Percentiles rank a stretch among this genome's conserved stretches.
These are phyloP conservation scores for Leavenworthia alabamica DNA, from an alignment of 345 rosid species.

Conservation along the genomic window DNA sequence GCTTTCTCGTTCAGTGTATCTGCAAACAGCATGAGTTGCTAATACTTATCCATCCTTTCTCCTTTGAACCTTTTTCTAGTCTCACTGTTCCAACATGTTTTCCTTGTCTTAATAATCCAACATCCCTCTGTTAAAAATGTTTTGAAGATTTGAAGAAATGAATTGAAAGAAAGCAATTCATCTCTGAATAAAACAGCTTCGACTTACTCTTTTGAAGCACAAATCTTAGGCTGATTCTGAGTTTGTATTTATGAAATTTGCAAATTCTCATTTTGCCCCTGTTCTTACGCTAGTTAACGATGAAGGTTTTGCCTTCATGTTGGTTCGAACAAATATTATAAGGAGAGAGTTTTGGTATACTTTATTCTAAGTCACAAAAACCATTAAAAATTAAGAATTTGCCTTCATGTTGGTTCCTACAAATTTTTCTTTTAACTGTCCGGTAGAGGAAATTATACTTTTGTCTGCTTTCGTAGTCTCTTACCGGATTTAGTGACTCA, in stretches of 20 bases:
- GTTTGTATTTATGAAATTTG: background rate
- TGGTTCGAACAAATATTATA: background rate
- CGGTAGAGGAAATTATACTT: background rate
- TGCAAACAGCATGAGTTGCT: background rate
- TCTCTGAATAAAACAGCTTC: background rate
- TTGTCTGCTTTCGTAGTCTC: background rate
- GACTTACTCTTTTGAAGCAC: background rate
- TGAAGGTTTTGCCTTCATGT: background rate
- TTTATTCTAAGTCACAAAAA: too few relatives aligned
- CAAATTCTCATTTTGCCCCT: background rate
- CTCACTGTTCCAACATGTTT: slow-evolving; percentile 12
- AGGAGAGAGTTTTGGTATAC: too few relatives aligned
- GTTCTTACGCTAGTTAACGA: background rate
- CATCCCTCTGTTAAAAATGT: background rate
- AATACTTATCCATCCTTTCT: background rate
- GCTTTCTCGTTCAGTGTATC: slow-evolving; percentile 6
- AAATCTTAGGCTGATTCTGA: background rate
- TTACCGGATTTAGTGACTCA: background rate
- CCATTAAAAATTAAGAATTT: too few relatives aligned
- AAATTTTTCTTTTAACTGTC: too few relatives aligned
- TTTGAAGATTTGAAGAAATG: slow-evolving; percentile 1
- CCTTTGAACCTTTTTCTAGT: background rate
- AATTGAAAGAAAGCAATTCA: background rate
- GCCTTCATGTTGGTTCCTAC: too few relatives aligned
- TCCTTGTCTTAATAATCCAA: slow-evolving; percentile 14